These are phyloP conservation scores for Stropharia rugosoannulata DNA, from an alignment of 768 basidiomycete genomes.

Conservation along the genomic window DNA sequence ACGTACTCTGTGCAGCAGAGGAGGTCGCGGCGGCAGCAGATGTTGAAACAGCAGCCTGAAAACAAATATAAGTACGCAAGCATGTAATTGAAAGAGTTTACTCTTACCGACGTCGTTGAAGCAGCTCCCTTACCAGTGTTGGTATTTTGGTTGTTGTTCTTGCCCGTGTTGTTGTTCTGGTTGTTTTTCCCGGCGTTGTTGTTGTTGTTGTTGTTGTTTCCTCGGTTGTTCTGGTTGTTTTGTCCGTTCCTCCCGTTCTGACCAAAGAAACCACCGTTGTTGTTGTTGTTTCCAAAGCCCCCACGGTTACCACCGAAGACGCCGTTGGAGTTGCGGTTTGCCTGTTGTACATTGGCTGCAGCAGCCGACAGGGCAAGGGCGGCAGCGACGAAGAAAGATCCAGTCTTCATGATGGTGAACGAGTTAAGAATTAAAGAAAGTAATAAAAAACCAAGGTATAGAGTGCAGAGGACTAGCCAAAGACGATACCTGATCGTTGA, in stretches of 20 bases:
- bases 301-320: slow-evolving; percentile 17
- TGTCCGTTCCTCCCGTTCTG: slow-evolving; percentile 22
- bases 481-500: slow-evolving; percentile 30
- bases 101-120: not conserved
- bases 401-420: slow-evolving; percentile 29
- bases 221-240: slow-evolving; percentile 16
- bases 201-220: slow-evolving; percentile 11
- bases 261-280: slow-evolving; percentile 18
- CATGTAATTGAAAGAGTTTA: not conserved
- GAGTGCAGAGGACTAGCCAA: slow-evolving; percentile 25
- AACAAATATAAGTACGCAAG: not conserved
- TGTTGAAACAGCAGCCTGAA: slow-evolving; percentile 5
- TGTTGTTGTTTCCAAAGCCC: slow-evolving; percentile 20
- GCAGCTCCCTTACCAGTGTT: slow-evolving; percentile 1
- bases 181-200: slow-evolving; percentile 9
- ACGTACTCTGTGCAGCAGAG: slow-evolving; percentile 16
- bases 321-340: slow-evolving; percentile 16
- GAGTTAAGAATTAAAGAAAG: slow-evolving; percentile 20
- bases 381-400: slow-evolving; percentile 25
- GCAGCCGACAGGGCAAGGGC: slow-evolving; percentile 27
- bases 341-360: slow-evolving; percentile 19
- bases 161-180: slow-evolving; percentile 12
- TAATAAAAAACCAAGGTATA: slow-evolving; percentile 18
- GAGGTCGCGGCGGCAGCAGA: slow-evolving; percentile 15
- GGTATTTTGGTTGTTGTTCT: slow-evolving; percentile 5